phyloP scores from a whole-genome alignment of 1,139 yeast species.

The Kodamaea fungicola region DNA sequence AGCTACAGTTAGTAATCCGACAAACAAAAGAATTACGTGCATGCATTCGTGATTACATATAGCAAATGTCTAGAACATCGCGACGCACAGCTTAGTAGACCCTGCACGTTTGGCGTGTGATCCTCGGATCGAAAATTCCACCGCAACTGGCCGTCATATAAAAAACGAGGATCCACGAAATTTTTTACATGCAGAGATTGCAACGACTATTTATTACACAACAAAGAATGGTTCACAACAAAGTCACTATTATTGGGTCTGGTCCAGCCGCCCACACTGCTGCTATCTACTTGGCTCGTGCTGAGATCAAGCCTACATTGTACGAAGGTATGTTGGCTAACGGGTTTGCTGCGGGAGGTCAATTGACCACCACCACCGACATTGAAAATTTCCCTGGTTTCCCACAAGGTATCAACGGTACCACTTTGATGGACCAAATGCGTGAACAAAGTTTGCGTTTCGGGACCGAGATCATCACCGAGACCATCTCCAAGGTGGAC shows the following conservation, averaged over 20 bases:
- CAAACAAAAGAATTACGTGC: no score
- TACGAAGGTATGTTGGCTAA: conserved; percentile 97
- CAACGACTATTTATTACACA: conserved; percentile 6
- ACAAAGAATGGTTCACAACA: conserved; percentile 72
- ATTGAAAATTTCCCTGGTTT: conserved; percentile 98
- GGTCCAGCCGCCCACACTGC: conserved; percentile 99
- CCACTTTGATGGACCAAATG: conserved; percentile 90
- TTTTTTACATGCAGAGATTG: background rate
- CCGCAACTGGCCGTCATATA: no score
- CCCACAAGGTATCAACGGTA: conserved; percentile 90
- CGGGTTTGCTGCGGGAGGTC: conserved; percentile 99
- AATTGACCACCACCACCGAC: conserved; percentile 95
- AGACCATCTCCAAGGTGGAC: conserved; percentile 90
- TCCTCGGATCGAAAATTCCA: no score
- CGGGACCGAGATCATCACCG: conserved; percentile 92
- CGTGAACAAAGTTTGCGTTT: conserved; percentile 79
- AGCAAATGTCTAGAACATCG: background rate
- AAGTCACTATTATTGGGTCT: conserved; percentile 90
- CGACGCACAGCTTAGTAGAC: no score
- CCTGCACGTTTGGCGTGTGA: no score
- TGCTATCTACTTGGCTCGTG: conserved; percentile 93
- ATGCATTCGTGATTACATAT: background rate
- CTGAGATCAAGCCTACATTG: conserved; percentile 88
- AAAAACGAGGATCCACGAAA: no score
- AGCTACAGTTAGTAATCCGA: background rate